Conservation (phyloP, 306 rosid genomes). For the Comarum palustre region DNA sequence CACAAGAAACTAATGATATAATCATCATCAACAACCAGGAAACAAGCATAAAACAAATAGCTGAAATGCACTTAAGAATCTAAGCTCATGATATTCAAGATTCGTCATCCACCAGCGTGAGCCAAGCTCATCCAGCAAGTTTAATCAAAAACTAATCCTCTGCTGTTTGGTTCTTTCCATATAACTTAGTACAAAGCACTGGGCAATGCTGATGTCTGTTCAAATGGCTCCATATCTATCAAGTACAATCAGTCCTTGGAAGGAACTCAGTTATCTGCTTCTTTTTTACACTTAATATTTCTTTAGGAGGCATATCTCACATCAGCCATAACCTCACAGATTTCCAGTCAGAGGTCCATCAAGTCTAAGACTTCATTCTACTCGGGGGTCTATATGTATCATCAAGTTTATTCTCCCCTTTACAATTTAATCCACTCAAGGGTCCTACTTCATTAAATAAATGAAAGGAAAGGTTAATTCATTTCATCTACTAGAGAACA, state of each 20-base stretch:
- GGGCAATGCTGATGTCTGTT: neutral
- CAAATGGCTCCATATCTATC: neutral
- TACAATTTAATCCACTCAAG: neutral
- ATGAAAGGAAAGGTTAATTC: slow-evolving; percentile 12
- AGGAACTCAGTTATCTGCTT: neutral
- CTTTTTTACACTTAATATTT: neutral
- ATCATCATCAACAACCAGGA: neutral
- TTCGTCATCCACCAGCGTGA: neutral
- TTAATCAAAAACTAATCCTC: neutral
- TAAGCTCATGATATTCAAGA: neutral
- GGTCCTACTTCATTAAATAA: slow-evolving; percentile 7
- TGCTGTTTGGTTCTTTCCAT: neutral
- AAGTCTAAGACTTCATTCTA: neutral
- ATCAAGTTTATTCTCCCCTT: neutral
- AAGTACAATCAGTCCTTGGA: neutral
- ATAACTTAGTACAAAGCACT: neutral
- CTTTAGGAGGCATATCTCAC: neutral
- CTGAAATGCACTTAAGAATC: neutral
- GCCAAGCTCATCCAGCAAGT: neutral
- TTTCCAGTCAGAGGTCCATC: neutral
- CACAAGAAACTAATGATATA: slow-evolving; percentile 18
- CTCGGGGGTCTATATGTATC: neutral
- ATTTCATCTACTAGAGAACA: slow-evolving; percentile 18
- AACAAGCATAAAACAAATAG: neutral
- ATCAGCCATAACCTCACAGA: neutral